A percentile compares a stretch with the other conserved stretches of the same genome.
Conservation (phyloP, 2,329 filamentous ascomycete genomes). For the Trichophyton verrucosum region DNA sequence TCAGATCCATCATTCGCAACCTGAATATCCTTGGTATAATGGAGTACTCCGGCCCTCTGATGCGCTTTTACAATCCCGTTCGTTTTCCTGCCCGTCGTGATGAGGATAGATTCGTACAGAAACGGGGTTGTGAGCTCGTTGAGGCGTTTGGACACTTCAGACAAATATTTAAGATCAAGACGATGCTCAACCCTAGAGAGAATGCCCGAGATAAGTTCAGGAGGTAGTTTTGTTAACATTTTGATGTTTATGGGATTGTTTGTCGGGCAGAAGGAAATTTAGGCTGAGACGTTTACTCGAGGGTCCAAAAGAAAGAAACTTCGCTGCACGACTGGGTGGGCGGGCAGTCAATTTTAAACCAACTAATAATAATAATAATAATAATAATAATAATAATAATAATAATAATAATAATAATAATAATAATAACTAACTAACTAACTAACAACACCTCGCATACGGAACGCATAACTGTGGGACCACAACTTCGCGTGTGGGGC, state of each 20-base stretch:
- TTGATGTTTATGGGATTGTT: not conserved
- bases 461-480: too few relatives aligned
- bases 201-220: not conserved
- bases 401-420: too few relatives aligned
- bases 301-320: too few relatives aligned
- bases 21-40: not conserved
- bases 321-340: too few relatives aligned
- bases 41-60: not conserved
- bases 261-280: too few relatives aligned
- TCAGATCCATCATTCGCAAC: not conserved
- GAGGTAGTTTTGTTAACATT: not conserved
- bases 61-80: not conserved
- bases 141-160: not conserved
- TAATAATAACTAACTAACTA: too few relatives aligned
- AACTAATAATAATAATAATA: too few relatives aligned
- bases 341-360: too few relatives aligned
- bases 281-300: too few relatives aligned
- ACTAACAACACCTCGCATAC: too few relatives aligned
- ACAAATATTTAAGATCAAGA: not conserved
- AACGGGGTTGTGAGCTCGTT: not conserved
- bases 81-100: not conserved
- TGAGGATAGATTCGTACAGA: not conserved
- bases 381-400: too few relatives aligned
- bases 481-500: too few relatives aligned
- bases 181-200: not conserved